A percentile compares a stretch with the other conserved stretches of the same genome.
Conservation (phyloP, 805 yeast species). For the Yamadazyma sp. region DNA sequence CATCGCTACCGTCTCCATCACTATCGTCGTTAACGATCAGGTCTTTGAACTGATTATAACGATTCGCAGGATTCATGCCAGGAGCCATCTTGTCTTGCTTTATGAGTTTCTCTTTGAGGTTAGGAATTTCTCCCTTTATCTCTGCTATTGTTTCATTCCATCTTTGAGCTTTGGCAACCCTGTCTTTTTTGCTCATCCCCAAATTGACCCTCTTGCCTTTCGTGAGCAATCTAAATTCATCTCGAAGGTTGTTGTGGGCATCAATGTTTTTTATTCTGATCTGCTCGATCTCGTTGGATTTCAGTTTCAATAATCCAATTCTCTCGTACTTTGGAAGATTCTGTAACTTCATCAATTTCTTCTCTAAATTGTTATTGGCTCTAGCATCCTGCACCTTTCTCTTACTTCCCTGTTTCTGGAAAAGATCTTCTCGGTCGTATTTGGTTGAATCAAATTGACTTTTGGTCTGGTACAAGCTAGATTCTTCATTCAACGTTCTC, state of each 20-base stretch:
- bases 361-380: conserved; percentile 35
- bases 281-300: conserved; percentile 3
- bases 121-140: not conserved
- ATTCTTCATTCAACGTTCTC: conserved; percentile 20
- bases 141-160: conserved; percentile 12
- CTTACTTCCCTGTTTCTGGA: conserved; percentile 40
- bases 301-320: conserved; percentile 20
- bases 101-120: not conserved
- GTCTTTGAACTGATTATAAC: not conserved
- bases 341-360: conserved; percentile 27
- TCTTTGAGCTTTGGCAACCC: conserved; percentile 8
- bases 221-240: conserved; percentile 11
- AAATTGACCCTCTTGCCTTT: conserved; percentile 12
- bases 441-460: conserved; percentile 29
- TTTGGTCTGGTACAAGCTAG: conserved; percentile 22
- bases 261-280: not conserved
- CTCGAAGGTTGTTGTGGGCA: conserved; percentile 3
- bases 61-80: no score
- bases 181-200: conserved; percentile 15
- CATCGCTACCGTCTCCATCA: conserved; percentile 10
- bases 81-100: conserved; percentile 4
- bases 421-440: conserved; percentile 47
- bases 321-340: conserved; percentile 21
- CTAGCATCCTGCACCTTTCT: conserved; percentile 28
- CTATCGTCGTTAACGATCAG: not conserved